phyloP scores from a whole-genome alignment of 1,139 yeast species.

The Candida tropicalis region DNA sequence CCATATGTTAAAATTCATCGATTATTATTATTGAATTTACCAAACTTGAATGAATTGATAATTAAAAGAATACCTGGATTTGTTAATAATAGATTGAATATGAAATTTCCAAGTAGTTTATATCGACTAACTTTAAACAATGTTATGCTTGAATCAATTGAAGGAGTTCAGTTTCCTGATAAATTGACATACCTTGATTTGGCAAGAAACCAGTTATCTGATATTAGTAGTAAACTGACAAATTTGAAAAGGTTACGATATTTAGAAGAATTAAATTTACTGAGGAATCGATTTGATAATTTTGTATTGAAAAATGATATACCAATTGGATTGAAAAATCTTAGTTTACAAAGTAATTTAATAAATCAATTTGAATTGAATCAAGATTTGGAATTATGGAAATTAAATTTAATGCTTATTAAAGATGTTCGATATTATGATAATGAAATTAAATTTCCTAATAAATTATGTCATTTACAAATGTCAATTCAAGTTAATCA shows the following conservation, averaged over 20 bases:
- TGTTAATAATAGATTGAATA: constrained; percentile 4
- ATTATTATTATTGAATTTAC: constrained; percentile 6
- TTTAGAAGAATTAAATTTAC: constrained; percentile 10
- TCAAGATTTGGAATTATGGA: not conserved
- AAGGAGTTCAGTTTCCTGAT: constrained; percentile 11
- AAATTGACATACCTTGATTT: constrained; percentile 11
- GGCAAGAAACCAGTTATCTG: constrained; percentile 11
- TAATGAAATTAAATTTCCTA: constrained; percentile 1
- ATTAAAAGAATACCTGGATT: constrained; percentile 12
- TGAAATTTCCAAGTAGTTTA: constrained; percentile 6
- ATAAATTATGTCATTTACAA: constrained; percentile 3
- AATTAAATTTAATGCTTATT: constrained; percentile 4
- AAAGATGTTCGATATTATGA: not conserved
- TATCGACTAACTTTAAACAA: constrained; percentile 11
- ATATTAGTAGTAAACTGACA: constrained; percentile 6
- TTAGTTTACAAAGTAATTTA: constrained; percentile 10
- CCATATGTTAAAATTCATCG: constrained; percentile 10
- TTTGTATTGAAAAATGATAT: constrained; percentile 5
- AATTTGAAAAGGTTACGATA: constrained; percentile 8
- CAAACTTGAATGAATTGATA: constrained; percentile 10
- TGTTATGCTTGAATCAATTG: constrained; percentile 9
- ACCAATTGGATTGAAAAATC: not conserved
- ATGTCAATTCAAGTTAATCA: constrained; percentile 3
- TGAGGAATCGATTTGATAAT: constrained; percentile 11
- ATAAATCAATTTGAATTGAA: constrained; percentile 6